Base-by-base conservation (phyloP, 495 filamentous ascomycete species). In the Neurospora tetrasperma region DNA sequence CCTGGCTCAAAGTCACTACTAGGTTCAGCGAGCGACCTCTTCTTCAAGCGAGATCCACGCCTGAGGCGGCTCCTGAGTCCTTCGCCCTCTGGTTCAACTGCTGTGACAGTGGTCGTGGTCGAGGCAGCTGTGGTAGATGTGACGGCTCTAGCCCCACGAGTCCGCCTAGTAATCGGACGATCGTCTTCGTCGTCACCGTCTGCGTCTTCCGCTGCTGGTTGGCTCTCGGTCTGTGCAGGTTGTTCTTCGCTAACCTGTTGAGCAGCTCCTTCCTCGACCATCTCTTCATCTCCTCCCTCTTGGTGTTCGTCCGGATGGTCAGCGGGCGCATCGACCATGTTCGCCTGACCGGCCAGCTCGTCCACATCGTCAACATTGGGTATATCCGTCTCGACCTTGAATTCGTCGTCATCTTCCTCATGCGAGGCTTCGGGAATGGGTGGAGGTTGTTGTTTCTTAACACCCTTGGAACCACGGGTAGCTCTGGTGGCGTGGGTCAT, bases 1-100 rank as follows among this genome's bases (percentile, higher is more conserved):
- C 87, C 87, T 9, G 93, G 93, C 76, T 97, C 93, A 77, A 97
- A 97, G 75, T 97, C 94, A 79, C 93, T 96, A 76, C 91, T 93
- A 18, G 91, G 91, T 73, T 94, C 89, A 48, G 85, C 79, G 7
- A 80, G 73, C 38, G 85, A 87, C 70, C 87, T 87, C 78, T 91
- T 85, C 31, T 81, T 79, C 70, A 79, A 75, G 9, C 75, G 73
- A 54, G 81, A 82, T 71, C 85, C 85, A 46, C 88, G 85, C 31
- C 82, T 85, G 2, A 87, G 79, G 23, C 85, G 83, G 70, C 87
- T 75, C 76, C 48, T 43, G 71, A 74, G 38, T 76, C 76, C 77
- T 38, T 80, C 80, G 4, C 73, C 76, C 0, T 79, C 81, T 10
- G 80, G 80, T 44, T 71, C 69, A 77, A 78, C 71, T 77, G 85